These are phyloP conservation scores for Ilex aquifolium DNA, from an alignment of 257 asterid species.

Conservation along the genomic window DNA sequence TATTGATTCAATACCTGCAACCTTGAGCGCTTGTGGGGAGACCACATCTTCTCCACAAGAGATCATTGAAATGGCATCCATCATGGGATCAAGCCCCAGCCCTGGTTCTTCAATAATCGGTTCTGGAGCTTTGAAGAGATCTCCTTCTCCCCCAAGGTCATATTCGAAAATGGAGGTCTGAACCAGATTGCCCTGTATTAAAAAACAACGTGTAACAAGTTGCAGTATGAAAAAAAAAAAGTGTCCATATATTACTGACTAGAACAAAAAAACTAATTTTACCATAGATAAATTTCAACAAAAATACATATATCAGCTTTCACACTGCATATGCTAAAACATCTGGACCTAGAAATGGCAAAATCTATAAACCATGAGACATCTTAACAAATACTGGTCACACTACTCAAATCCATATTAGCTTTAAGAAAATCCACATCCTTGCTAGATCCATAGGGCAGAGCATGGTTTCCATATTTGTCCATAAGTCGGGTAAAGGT, in stretches of 20 bases:
- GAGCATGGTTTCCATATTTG: too few relatives aligned
- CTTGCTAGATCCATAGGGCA: too few relatives aligned
- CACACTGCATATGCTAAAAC: too few relatives aligned
- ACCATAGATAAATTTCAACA: too few relatives aligned
- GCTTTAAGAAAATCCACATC: too few relatives aligned
- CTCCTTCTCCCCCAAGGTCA: conserved; percentile 82
- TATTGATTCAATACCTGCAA: conserved; percentile 59
- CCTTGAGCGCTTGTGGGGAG: conserved; percentile 55
- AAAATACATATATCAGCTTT: too few relatives aligned
- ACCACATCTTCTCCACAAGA: conserved; percentile 72
- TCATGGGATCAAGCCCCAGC: conserved; percentile 69
- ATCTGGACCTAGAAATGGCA: too few relatives aligned
- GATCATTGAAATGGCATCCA: conserved; percentile 77
- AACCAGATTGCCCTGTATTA: conserved; percentile 33
- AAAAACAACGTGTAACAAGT: conserved; percentile 9
- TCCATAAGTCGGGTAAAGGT: too few relatives aligned
- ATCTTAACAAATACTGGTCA: too few relatives aligned
- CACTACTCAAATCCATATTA: too few relatives aligned
- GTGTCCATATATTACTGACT: background rate
- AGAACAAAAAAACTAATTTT: too few relatives aligned
- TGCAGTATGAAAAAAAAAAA: conserved; percentile 1
- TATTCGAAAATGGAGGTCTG: conserved; percentile 50
- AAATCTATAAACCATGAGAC: too few relatives aligned
- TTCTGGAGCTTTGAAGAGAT: conserved; percentile 80
- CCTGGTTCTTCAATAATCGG: conserved; percentile 59